Conservation (phyloP, 106 monocot genomes). For the Iris macrosiphon region DNA sequence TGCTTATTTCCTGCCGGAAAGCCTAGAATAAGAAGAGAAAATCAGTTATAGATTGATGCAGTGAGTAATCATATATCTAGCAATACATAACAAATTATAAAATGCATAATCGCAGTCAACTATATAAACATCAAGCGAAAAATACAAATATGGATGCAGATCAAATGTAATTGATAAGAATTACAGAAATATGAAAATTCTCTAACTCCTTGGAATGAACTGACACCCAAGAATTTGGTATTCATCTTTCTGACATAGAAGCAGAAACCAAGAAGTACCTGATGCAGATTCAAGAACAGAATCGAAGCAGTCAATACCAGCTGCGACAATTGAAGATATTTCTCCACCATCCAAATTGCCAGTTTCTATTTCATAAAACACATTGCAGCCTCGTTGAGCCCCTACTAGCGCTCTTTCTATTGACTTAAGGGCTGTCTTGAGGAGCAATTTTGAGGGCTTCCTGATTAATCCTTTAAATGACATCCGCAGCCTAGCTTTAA, state of each 20-base stretch:
- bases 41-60: background rate
- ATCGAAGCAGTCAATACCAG: constrained; percentile 72
- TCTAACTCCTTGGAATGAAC: too few species aligned
- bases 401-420: constrained; percentile 68
- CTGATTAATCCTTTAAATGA: constrained; percentile 53
- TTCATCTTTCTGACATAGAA: too few species aligned
- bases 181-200: too few species aligned
- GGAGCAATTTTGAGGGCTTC: constrained; percentile 20
- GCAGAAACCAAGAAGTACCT: constrained; percentile 27
- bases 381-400: constrained; percentile 22
- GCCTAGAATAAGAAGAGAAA: constrained; percentile 13
- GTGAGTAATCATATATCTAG: background rate
- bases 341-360: constrained; percentile 54
- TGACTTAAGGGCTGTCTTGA: constrained; percentile 42
- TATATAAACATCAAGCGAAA: too few species aligned
- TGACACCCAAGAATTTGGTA: too few species aligned
- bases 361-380: constrained; percentile 41
- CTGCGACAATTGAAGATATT: constrained; percentile 60
- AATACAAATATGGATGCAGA: too few species aligned
- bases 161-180: too few species aligned
- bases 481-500: constrained; percentile 55
- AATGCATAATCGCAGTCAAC: background rate
- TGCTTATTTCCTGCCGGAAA: constrained; percentile 43
- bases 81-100: background rate
- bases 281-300: constrained; percentile 61